Conservation (phyloP, 306 rosid species). For the Medicago arabica region DNA sequence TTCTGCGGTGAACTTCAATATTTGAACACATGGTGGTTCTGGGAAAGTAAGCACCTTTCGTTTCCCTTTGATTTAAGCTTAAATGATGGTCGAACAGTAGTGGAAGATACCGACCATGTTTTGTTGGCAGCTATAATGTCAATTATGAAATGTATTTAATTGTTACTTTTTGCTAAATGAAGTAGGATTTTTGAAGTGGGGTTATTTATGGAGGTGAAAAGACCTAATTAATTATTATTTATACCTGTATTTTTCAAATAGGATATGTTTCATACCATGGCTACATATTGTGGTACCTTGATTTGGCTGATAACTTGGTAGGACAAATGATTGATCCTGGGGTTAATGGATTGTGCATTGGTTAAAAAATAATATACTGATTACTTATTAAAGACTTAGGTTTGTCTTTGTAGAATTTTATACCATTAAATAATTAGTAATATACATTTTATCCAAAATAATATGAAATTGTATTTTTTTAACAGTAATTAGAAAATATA, state of each 20-base stretch:
- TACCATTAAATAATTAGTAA: background rate
- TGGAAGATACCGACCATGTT: background rate
- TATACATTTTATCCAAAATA: conserved; percentile 21
- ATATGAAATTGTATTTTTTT: background rate
- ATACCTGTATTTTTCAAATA: conserved; percentile 17
- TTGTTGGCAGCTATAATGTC: background rate
- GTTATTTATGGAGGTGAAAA: background rate
- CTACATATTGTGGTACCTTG: conserved; percentile 3
- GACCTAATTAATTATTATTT: background rate
- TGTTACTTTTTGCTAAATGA: background rate
- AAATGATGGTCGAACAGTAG: background rate
- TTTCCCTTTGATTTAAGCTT: conserved; percentile 10
- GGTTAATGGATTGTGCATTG: conserved; percentile 1
- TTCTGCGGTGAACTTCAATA: conserved; percentile 1
- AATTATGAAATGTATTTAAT: conserved; percentile 13
- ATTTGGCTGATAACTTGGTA: background rate
- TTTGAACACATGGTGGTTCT: conserved; percentile 5
- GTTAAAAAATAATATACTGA: conserved; percentile 12
- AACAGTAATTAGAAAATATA: background rate
- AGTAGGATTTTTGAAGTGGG: background rate
- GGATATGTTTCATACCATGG: conserved; percentile 25
- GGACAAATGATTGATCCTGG: background rate
- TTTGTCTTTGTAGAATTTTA: conserved; percentile 19
- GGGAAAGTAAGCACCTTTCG: background rate
- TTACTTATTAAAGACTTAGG: conserved; percentile 1